Base-by-base conservation (phyloP, 306 rosid genomes). In the Astragalus glycyphyllos region DNA sequence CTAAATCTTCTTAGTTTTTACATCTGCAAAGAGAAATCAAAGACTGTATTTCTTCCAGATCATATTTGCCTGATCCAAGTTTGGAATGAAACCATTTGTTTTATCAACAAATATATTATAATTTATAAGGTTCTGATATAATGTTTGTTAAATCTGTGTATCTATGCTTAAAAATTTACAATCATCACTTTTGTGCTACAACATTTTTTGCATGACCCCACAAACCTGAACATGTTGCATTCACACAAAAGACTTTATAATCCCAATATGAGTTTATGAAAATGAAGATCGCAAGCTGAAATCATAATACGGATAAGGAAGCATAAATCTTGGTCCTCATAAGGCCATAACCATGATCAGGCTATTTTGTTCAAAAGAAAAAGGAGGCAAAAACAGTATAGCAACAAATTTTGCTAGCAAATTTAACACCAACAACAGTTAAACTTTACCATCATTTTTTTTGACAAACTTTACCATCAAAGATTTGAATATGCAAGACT, bases 1-100 rank as follows among this genome's bases (percentile, higher is more conserved):
- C 37, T 47, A 57, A 14, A 76, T 50, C 44, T 29, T 54, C 50
- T 34, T 47, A 53, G 14, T 73, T 50, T 16, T 51, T 54, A 58
- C 55, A 49, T 49, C 55, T 7, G 11, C 37, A 58, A 37, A 15
- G 45, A 58, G 62, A 37, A 37, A 58, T 57, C 46, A 55, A 69
- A 31, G 31, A 44, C 16, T 3, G 35, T 44, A 42, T 44, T 29
- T 54, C 13, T 76, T 32, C 46, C n/a, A 23, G 14, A 47, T 16
- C 37, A 57, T 35, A 14, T 67, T 72, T 37, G 32, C 26, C 58
- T 38, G 64, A 68, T 68, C 63, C 56, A 58, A 76, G 13, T 50
- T 60, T 69, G 49, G 17, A 69, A 42, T 17, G 64, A 59, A 40
- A 42, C 41, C 32, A 11, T 60, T 31, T 40, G 40, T 68, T 49